A percentile compares a stretch with the other conserved stretches of the same genome.
phyloP scores from a whole-genome alignment of 2,329 filamentous ascomycete genomes.

The Ophiostoma quercus region DNA sequence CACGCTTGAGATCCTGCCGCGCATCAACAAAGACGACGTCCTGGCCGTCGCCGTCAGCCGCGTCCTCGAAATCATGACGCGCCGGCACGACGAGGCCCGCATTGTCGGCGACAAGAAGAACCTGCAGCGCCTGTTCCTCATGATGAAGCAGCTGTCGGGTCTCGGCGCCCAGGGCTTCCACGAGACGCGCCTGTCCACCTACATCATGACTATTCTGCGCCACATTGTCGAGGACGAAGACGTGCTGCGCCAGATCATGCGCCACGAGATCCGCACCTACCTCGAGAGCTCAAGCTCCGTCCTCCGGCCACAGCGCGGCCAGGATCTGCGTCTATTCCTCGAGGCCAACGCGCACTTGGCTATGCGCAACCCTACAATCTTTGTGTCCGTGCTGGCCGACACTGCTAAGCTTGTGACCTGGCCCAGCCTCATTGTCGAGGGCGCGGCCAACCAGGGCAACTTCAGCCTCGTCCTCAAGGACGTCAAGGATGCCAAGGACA shows the following conservation, averaged over 20 bases:
- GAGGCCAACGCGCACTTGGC: slow-evolving; percentile 73
- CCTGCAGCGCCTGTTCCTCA: slow-evolving; percentile 83
- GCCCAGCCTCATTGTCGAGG: slow-evolving; percentile 29
- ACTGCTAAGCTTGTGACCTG: slow-evolving; percentile 69
- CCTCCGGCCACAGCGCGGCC: slow-evolving; percentile 46
- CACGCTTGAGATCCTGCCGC: slow-evolving; percentile 77
- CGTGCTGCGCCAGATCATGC: slow-evolving; percentile 85
- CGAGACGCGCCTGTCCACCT: slow-evolving; percentile 47
- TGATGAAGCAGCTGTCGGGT: slow-evolving; percentile 87
- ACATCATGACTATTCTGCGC: slow-evolving; percentile 79
- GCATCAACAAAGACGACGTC: slow-evolving; percentile 79
- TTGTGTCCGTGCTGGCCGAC: slow-evolving; percentile 82
- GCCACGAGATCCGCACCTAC: slow-evolving; percentile 74
- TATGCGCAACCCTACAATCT: slow-evolving; percentile 75
- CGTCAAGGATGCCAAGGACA: neutral
- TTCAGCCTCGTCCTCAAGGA: slow-evolving; percentile 23
- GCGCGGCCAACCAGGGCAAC: neutral
- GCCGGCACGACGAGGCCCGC: slow-evolving; percentile 64
- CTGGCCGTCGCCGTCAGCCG: slow-evolving; percentile 78
- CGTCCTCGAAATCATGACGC: slow-evolving; percentile 81
- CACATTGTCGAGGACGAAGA: slow-evolving; percentile 94
- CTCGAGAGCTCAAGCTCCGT: slow-evolving; percentile 59
- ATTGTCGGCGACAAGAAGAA: slow-evolving; percentile 81
- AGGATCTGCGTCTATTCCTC: slow-evolving; percentile 68
- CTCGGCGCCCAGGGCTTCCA: slow-evolving; percentile 68